A percentile compares a stretch with the other conserved stretches of the same genome.
phyloP scores from a whole-genome alignment of 805 yeast species.

The Peterozyma xylosa region DNA sequence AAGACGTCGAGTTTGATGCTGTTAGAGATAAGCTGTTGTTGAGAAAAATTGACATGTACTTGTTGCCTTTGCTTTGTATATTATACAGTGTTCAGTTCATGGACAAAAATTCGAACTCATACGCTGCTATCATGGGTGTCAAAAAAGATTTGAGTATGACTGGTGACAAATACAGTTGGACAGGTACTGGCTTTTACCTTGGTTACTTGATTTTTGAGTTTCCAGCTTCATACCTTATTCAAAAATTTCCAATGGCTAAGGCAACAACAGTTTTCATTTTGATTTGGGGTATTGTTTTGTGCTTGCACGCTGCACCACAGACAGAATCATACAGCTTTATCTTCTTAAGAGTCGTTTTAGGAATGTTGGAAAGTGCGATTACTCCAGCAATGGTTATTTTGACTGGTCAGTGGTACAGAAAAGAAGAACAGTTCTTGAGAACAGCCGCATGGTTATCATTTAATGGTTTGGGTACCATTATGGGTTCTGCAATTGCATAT shows the following conservation, averaged over 20 bases:
- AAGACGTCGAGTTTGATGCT: constrained; percentile 24
- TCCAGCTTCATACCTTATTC: constrained; percentile 33
- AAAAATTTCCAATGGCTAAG: constrained; percentile 25
- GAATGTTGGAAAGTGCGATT: constrained; percentile 39
- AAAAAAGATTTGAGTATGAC: constrained; percentile 19
- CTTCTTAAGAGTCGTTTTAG: constrained; percentile 42
- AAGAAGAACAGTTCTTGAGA: constrained; percentile 34
- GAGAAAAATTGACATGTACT: constrained; percentile 39
- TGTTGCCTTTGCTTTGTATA: constrained; percentile 39
- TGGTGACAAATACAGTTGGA: constrained; percentile 18
- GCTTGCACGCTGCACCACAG: constrained; percentile 37
- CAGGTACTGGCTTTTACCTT: constrained; percentile 19
- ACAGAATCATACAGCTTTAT: constrained; percentile 36
- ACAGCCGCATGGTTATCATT: constrained; percentile 47
- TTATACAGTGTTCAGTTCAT: constrained; percentile 48
- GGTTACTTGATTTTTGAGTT: constrained; percentile 25
- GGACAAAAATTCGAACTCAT: constrained; percentile 43
- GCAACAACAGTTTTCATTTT: constrained; percentile 17
- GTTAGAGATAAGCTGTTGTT: constrained; percentile 16
- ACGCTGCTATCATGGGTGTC: constrained; percentile 18
- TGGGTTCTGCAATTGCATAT: constrained; percentile 31
- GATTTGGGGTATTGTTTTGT: constrained; percentile 40
- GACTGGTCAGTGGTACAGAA: constrained; percentile 40
- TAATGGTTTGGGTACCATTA: constrained; percentile 35
- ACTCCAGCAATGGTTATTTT: constrained; percentile 38